Evolutionary conservation across 2,329 filamentous ascomycete species (phyloP), one percentile per base, ranked within the genome.

Genomic region (Neofusicoccum parvum): DNA sequence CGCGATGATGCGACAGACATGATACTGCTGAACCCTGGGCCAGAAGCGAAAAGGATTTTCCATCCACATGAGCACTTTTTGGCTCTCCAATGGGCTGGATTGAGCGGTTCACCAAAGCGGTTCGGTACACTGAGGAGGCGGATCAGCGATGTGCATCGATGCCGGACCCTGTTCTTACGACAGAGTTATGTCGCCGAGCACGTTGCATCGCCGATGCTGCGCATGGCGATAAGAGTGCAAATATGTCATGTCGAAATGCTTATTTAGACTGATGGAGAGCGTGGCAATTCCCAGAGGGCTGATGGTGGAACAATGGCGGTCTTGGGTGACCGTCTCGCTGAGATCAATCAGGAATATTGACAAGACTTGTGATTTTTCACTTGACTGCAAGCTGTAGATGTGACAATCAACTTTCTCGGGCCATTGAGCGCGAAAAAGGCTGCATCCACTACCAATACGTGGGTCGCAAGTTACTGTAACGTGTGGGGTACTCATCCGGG

Each of bases 131-230:
- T 32, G 23, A n/a, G 15, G 41, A 48, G 41, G 20, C 27, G 27
- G 56, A 60, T 60, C 43, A 60, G 27, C 56, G 43, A 37, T 46
- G 14, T 48, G 56, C 56, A 46, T 48, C 27, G 32, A 48, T 23
- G 56, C 41, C 43, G 41, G 41, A 37, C 56, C 56, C 56, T 60
- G 56, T 60, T 17, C 23, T 46, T 45, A 34, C 15, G 41, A 34
- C 27, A 48, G 9, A 60, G 15, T 60, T 17, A n/a, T n/a, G 41
- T 59, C 17, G 56, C 56, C 20, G 56, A 43, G 27, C 14, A 37
- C 27, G 15, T 34, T 20, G 15, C 23, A 60, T 60, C 56, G 43
- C 48, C 56, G 41, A 48, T 46, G 45, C 15, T 20, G 15, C 12
- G 27, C 56, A 17, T 48, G 14, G 15, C 23, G n/a, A 51, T 23